Evolutionary conservation across 305 asterid species (phyloP), one percentile per base, ranked within the genome.

Genomic region (Plantago lanceolata): DNA sequence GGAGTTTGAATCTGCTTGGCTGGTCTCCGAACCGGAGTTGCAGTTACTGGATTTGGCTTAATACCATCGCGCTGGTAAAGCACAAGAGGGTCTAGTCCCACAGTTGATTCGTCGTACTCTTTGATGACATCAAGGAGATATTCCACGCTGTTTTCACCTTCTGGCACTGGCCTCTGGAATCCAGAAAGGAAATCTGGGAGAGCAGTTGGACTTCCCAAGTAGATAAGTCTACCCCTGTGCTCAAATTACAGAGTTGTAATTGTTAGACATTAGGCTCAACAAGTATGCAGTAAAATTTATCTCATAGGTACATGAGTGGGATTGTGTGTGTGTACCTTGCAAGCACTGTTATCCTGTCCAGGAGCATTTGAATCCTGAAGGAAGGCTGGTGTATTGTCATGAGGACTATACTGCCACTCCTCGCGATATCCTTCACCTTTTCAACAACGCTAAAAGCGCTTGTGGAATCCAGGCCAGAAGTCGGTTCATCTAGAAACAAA

Each of bases 361-460:
- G 83, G 31, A 90, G 90, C 89, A 79, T 73, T 67, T 87, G 97
- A 55, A 90, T 88, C 66, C 97, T 67, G 73, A 68, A 90, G 29
- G 96, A 82, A 73, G 97, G 97, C 65, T 88, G 97, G 69, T 90
- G 97, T 63, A 90, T 85, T 19, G 97, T 85, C 95, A 90, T 79
- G 49, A 90, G 83, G 26, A 88, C 95, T 6, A 87, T 80, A 76
- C 97, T 88, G 5, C 96, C 97, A 43, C 95, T 75, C 62, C 64
- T 63, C 0, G 96, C 95, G 20, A 90, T 90, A 61, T 88, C 93
- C 71, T 84, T 81, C n/a, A 90, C 96, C 78, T 87, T 88, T 62
- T 90, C 97, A 0, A 85, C 93, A 5, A 88, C 95, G 21, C 96
- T 88, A 63, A 51, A 85, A 57, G 97, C 97, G 58, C 96, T 85